A percentile compares a stretch with the other conserved stretches of the same genome.
Evolutionary conservation across 2,329 filamentous ascomycete genomes (phyloP).

Genomic region (Diplodia seriata): DNA sequence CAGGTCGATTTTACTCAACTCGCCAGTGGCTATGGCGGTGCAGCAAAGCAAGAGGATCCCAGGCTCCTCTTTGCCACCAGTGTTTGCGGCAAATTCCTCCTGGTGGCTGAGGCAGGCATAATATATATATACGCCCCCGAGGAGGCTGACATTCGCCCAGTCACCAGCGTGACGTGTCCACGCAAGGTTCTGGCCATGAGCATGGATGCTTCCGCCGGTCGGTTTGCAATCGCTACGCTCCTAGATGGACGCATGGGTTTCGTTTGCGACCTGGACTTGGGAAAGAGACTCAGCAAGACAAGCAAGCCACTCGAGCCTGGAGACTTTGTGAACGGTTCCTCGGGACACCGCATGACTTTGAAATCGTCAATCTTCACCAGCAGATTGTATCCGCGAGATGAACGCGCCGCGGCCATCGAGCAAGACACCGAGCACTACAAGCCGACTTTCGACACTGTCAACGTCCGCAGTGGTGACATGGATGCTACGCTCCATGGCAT

Average conservation of each 20-base stretch:
- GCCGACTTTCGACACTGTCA: constrained; percentile 38
- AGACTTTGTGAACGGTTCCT: constrained; percentile 4
- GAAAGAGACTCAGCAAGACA: neutral
- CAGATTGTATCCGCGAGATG: constrained; percentile 10
- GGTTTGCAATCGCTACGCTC: constrained; percentile 64
- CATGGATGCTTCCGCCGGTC: constrained; percentile 66
- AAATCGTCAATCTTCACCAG: constrained; percentile 35
- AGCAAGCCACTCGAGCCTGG: constrained; percentile 6
- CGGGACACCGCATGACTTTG: constrained; percentile 31
- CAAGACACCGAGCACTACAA: neutral
- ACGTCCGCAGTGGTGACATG: constrained; percentile 40
- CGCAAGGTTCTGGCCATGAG: constrained; percentile 64
- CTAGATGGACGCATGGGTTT: constrained; percentile 67
- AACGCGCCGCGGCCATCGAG: neutral
- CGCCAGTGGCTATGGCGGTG: constrained; percentile 10
- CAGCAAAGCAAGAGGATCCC: constrained; percentile 32
- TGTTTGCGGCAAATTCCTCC: constrained; percentile 64
- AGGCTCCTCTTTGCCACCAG: constrained; percentile 60
- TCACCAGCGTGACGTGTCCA: constrained; percentile 64
- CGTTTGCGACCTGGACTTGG: constrained; percentile 61
- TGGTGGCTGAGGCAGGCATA: constrained; percentile 61
- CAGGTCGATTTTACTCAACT: constrained; percentile 35
- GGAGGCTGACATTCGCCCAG: constrained; percentile 49
- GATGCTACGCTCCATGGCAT: constrained; percentile 38
- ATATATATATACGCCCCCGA: constrained; percentile 64